Base-by-base conservation (phyloP, 2,329 filamentous ascomycete species). In the Xylaria sp. region DNA sequence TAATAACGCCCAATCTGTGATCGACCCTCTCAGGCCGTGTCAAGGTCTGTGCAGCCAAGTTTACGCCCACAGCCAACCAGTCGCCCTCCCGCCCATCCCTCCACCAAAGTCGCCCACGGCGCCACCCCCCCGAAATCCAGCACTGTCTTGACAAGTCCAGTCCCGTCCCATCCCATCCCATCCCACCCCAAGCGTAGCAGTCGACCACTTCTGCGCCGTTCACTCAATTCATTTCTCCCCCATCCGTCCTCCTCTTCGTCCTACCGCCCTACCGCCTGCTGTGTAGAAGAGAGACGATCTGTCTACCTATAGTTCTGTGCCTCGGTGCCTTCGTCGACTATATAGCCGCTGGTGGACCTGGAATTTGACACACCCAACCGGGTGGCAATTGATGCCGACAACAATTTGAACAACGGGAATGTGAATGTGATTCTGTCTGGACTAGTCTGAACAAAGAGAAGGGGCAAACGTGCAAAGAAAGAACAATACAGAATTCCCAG, bases 391-490 rank as follows among this genome's bases (percentile, higher is more conserved):
- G 65, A 59, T 59, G 55, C 56, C 58, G 48, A 62, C 45, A 48
- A 41, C 60, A 46, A 50, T 43, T 41, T 45, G 39, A 56, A 25
- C 61, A 60, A 52, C 62, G 50, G 63, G 61, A 64, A 52, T 59
- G 50, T 65, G 63, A 59, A 57, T 45, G 69, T 64, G 58, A 61
- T 53, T 52, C 25, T 56, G 63, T 68, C 60, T 59, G 60, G 61
- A 60, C 56, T 41, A 32, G 32, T 20, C 45, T 12, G 61, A 48
- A 71, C 70, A 72, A 72, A 72, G 69, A 59, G 62, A 46, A 66
- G 65, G 65, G 63, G 69, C 69, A 53, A 70, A 68, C 65, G 13
- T 12, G 28, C 60, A 66, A 60, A 70, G 63, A 70, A 68, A 72
- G 69, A 59, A 60, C 48, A 61, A 32, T 25, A 34, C 45, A 28